Evolutionary conservation across 441 rosid genomes (phyloP).

Genomic region (Erodium trifolium): DNA sequence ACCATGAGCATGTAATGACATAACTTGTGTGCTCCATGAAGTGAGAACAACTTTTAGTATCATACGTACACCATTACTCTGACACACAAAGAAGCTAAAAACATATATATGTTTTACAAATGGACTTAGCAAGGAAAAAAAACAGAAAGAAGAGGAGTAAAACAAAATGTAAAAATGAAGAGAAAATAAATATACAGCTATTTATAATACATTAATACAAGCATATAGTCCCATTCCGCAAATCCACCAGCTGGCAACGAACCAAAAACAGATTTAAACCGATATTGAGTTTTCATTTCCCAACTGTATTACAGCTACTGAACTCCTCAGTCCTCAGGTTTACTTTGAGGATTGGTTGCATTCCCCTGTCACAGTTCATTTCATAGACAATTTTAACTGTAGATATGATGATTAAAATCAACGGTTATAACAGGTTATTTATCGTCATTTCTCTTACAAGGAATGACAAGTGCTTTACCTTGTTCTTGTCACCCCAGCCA

Average conservation of each 20-base stretch:
- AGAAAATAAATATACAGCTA: background rate
- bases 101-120: conserved; percentile 1
- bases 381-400: background rate
- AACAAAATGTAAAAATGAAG: background rate
- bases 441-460: background rate
- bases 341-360: background rate
- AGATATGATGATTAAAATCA: background rate
- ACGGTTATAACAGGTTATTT: too few species aligned
- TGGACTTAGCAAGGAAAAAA: background rate
- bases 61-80: background rate
- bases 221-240: too few species aligned
- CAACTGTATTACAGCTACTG: background rate
- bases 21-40: background rate
- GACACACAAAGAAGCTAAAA: background rate
- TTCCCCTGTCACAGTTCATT: background rate
- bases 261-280: too few species aligned
- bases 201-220: background rate
- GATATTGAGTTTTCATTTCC: too few species aligned
- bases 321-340: background rate
- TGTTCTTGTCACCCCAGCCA: conserved; percentile 90
- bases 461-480: conserved; percentile 35
- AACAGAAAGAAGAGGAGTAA: background rate
- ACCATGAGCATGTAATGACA: background rate
- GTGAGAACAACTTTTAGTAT: background rate
- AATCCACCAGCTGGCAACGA: too few species aligned